Evolutionary conservation across 345 rosid genomes (phyloP).

Genomic region (Gossypium thurberi): DNA sequence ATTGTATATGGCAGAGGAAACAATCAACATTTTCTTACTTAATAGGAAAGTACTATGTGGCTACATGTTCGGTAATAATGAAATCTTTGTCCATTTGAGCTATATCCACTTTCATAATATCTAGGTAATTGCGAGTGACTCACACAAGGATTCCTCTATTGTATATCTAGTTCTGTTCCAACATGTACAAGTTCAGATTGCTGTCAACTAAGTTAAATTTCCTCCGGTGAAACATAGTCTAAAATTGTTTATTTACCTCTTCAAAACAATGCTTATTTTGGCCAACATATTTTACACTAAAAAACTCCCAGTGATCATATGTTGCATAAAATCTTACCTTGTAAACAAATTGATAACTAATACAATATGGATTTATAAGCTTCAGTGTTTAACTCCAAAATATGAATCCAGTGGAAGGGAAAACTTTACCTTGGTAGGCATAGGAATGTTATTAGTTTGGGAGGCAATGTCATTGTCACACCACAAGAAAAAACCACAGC

Average conservation of each 20-base stretch:
- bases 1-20: background rate
- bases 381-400: too few relatives aligned
- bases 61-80: background rate
- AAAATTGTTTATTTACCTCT: background rate
- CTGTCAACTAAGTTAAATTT: background rate
- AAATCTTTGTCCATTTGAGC: background rate
- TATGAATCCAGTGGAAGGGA: background rate
- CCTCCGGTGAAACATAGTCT: background rate
- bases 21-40: background rate
- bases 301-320: background rate
- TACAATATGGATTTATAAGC: background rate
- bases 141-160: background rate
- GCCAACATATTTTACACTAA: background rate
- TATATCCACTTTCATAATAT: background rate
- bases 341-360: background rate
- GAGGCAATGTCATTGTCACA: background rate
- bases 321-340: background rate
- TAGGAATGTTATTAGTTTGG: background rate
- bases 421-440: background rate
- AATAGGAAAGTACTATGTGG: background rate
- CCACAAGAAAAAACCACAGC: slow-evolving; percentile 1
- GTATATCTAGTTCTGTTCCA: background rate
- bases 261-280: too few relatives aligned
- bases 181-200: background rate
- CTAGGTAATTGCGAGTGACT: background rate